Evolutionary conservation across 257 asterid species (phyloP), one percentile per base, ranked within the genome.

Genomic region (Gynochthodes officinalis): DNA sequence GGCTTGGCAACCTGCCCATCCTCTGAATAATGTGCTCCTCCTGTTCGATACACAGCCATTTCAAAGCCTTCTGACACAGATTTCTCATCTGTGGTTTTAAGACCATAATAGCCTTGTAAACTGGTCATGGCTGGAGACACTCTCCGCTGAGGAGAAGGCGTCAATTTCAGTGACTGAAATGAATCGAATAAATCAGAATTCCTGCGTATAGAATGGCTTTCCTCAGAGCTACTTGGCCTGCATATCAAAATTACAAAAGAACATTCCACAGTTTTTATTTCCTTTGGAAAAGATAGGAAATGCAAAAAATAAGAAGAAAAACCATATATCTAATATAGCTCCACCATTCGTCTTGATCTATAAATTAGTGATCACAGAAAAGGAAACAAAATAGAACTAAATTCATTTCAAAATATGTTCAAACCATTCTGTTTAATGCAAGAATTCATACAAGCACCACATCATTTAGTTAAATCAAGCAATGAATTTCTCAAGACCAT

Each of bases 141-240:
- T 60, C 84, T 84, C 53, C 78, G 74, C 67, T 80, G 88, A 15
- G 95, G 80, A 57, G 90, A 73, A 67, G 92, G 78, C 70, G 81
- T 84, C 79, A 87, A 66, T 84, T 82, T 89, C 75, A 90, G 79
- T 15, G 98, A 93, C 63, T 81, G 92, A 75, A 93, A 87, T 21
- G 96, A 79, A 79, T 91, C 96, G 5, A 85, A 90, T 43, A 93
- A 25, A 80, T 90, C 94, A 64, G 98, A 86, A 71, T 86, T 83
- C 67, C 97, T 78, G 46, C 82, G 89, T 53, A 55, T 72, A 53
- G 85, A 72, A 50, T 76, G 75, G 64, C 83, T 74, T 80, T 80
- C 81, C 70, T 82, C 89, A 33, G 85, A 79, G 84, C 84, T 82
- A 75, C 75, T 82, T 72, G 90, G 85, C 80, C 98, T 90, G 97